Base-by-base conservation (phyloP, 2,329 filamentous ascomycete genomes). In the Chaetomium sp. region DNA sequence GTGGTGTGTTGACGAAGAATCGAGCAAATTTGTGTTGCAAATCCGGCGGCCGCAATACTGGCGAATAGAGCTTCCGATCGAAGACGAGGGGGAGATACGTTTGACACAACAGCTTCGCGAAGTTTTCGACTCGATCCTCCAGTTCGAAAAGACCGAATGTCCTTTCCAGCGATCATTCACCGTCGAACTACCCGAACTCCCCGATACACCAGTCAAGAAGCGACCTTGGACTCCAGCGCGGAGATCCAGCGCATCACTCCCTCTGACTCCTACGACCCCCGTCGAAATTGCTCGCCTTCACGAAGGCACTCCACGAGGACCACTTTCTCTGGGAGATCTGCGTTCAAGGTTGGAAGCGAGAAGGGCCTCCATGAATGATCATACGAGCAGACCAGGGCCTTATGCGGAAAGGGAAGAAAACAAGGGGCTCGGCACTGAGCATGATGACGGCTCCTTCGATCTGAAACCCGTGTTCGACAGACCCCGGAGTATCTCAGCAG, bases 1-100 rank as follows among this genome's bases (percentile, higher is more conserved):
- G 68, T 96, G 91, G 91, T 95, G 88, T 69, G 87, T 96, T 36
- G 89, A 95, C 69, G 87, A 89, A 55, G 80, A 85, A 54, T 87
- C 87, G 42, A 90, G 77, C 70, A 81, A 86, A 63, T 96, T 95
- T 63, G 87, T 95, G n/a, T 74, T 96, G 57, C 87, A 91, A 61
- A 89, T 95, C 61, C 80, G 90, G 27, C 82, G 86, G 45, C 86
- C 91, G 35, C 86, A 87, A 44, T 96, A 94, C 70, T 96, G 94
- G 79, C 85, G 91, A 61, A 94, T 96, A 65, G 91, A 96, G 67
- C 73, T 96, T 5, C 88, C 90, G 0, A 79, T 83, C 12, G 76
- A 77, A 38, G 81, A 81, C 0, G 73, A 79, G 2, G 82, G 86
- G 27, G 86, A 92, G 60, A 76, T 79, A 60, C 72, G 76, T 44